Evolutionary conservation across 306 rosid genomes (phyloP), one percentile per base, ranked within the genome.

Genomic region (Sophora flavescens): DNA sequence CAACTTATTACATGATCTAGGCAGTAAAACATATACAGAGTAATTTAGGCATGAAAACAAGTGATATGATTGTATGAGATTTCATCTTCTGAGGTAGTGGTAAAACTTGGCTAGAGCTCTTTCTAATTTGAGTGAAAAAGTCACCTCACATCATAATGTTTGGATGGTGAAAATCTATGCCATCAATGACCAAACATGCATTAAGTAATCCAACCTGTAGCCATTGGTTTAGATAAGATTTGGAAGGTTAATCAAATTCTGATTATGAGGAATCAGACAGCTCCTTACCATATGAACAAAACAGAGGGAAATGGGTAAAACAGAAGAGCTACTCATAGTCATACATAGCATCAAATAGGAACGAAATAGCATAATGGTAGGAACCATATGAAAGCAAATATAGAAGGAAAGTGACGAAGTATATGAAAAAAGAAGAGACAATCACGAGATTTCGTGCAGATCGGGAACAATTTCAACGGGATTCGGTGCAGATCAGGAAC

Each of bases 251-350:
- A 63, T 82, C 85, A 70, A 2, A 82, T 70, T 77, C 85, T n/a
- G n/a, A n/a, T n/a, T n/a, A n/a, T 16, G 88, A 81, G 35, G 89
- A 85, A 81, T 84, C 86, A 51, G 67, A 70, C 12, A 68, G 84
- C 36, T 78, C 88, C 68, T 77, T 84, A 63, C 74, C 90, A 75
- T n/a, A n/a, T n/a, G n/a, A n/a, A n/a, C n/a, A n/a, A n/a, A n/a
- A n/a, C n/a, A n/a, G n/a, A n/a, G n/a, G n/a, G n/a, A n/a, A n/a
- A n/a, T n/a, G n/a, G n/a, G n/a, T n/a, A n/a, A n/a, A n/a, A n/a
- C n/a, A n/a, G n/a, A n/a, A n/a, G n/a, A n/a, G n/a, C n/a, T n/a
- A n/a, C n/a, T n/a, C n/a, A n/a, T n/a, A n/a, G n/a, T n/a, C n/a
- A n/a, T n/a, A n/a, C n/a, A n/a, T n/a, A n/a, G n/a, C n/a, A n/a